Base-by-base conservation (phyloP, 1,139 yeast species). In the Suhomyces ambrosiae region DNA sequence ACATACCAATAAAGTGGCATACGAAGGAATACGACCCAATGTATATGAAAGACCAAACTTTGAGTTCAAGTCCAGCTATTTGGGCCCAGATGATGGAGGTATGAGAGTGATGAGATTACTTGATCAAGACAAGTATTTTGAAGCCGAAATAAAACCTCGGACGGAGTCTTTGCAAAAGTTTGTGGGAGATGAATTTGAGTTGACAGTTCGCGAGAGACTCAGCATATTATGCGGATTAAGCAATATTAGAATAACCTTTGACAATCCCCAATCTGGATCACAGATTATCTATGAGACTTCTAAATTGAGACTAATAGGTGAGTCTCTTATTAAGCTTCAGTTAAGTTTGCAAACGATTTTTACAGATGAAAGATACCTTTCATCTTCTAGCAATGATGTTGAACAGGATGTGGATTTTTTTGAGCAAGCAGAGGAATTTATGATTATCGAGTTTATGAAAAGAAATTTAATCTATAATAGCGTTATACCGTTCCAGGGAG, bases 381-480 rank as follows among this genome's bases (percentile, higher is more conserved):
- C 71, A 0, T 45, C 60, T 5, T 52, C 64, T 1, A 46, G 54
- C 13, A 48, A 42, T 3, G 73, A 68, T 9, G 41, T 71, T 2
- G 50, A 52, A 17, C 44, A 42, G 11, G 45, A 49, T 27, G 42
- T 60, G 27, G 42, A 39, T 8, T 27, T 49, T 13, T 58, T 68
- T 24, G 42, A 46, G 10, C 48, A 54, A 30, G 29, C 29, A 5
- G 52, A 53, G n/a, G 42, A 44, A 5, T 34, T 35, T 4, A 44
- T 66, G 7, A 53, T 69, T 14, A 54, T 59, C 3, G 50, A 47
- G 21, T 68, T 64, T 46, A 70, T 71, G 74, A 63, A 52, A 35
- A 47, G 50, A 22, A 59, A 61, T 43, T 45, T 49, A 14, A 38
- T 71, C 19, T 55, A 61, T 36, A 53, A 54, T 14, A 33, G 53